A percentile compares a stretch with the other conserved stretches of the same genome.
Evolutionary conservation across 73 alveolate species (phyloP).

Genomic region (Loxodes magnus): DNA sequence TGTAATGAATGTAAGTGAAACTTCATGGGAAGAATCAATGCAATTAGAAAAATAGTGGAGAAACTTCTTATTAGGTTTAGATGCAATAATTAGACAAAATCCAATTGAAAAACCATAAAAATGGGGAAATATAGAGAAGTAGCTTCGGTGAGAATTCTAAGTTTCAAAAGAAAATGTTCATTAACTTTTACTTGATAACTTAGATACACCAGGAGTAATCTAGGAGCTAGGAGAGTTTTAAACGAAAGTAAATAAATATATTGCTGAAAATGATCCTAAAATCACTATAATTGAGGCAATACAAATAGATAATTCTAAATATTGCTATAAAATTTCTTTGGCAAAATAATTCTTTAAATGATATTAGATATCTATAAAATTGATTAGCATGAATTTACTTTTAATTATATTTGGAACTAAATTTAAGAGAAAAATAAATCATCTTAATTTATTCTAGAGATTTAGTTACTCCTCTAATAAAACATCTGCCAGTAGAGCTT

Average conservation of each 20-base stretch:
- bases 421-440: too few relatives aligned
- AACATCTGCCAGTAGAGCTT: too few relatives aligned
- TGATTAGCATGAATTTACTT: too few relatives aligned
- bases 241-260: constrained; percentile 57
- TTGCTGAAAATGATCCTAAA: constrained; percentile 42
- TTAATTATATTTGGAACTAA: too few relatives aligned
- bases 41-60: constrained; percentile 67
- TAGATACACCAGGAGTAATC: constrained; percentile 81
- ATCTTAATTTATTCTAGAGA: too few relatives aligned
- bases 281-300: constrained; percentile 52
- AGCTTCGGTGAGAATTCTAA: constrained; percentile 33
- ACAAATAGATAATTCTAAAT: too few relatives aligned
- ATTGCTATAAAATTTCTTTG: too few relatives aligned
- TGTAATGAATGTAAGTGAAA: constrained; percentile 74
- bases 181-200: constrained; percentile 70
- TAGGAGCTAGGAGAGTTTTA: constrained; percentile 45
- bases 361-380: too few relatives aligned
- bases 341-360: too few relatives aligned
- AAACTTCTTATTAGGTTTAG: constrained; percentile 72
- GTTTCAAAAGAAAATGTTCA: constrained; percentile 51
- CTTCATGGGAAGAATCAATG: constrained; percentile 68
- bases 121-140: constrained; percentile 54
- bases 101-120: constrained; percentile 61
- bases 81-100: constrained; percentile 56
- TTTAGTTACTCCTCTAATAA: too few relatives aligned